phyloP scores from a whole-genome alignment of 2,329 filamentous ascomycete genomes.

The Scedosporium aurantiacum region DNA sequence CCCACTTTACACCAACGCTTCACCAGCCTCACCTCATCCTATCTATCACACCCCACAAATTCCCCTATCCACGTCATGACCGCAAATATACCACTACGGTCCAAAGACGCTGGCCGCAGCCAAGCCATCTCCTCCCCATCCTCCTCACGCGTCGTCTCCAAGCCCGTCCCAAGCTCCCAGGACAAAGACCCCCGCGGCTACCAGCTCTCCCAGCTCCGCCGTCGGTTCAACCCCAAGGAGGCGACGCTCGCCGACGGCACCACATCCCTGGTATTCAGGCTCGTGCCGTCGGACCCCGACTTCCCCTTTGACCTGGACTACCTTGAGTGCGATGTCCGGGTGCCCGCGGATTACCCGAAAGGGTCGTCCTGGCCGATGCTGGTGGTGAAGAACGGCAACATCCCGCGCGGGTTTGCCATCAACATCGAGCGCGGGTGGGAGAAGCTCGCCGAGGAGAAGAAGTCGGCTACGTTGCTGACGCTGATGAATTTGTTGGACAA shows the following conservation, averaged over 20 bases:
- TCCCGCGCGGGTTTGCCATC: conserved; percentile 60
- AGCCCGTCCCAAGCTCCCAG: conserved; percentile 56
- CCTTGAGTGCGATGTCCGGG: conserved; percentile 54
- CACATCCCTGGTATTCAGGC: conserved; percentile 50
- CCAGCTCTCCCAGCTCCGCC: conserved; percentile 61
- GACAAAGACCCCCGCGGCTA: conserved; percentile 59
- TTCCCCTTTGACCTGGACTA: conserved; percentile 67
- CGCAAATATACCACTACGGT: conserved; percentile 12
- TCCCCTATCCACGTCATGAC: neutral
- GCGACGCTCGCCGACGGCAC: conserved; percentile 32
- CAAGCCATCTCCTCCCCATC: conserved; percentile 36
- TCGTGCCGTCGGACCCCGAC: conserved; percentile 69
- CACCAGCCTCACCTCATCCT: neutral
- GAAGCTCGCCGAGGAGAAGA: conserved; percentile 44
- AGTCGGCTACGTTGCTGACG: conserved; percentile 48
- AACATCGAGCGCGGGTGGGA: conserved; percentile 71
- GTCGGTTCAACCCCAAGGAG: conserved; percentile 47
- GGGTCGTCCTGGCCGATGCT: conserved; percentile 38
- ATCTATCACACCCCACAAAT: neutral
- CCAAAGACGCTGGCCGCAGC: conserved; percentile 20
- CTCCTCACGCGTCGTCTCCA: conserved; percentile 43
- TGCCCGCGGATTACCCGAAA: conserved; percentile 54
- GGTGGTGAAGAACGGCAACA: conserved; percentile 55
- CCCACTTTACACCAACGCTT: neutral
- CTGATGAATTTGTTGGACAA: conserved; percentile 62